A percentile compares a stretch with the other conserved stretches of the same genome.
These are phyloP conservation scores for Aschersonia sp. DNA, from an alignment of 2,329 filamentous ascomycete species.

Conservation along the genomic window DNA sequence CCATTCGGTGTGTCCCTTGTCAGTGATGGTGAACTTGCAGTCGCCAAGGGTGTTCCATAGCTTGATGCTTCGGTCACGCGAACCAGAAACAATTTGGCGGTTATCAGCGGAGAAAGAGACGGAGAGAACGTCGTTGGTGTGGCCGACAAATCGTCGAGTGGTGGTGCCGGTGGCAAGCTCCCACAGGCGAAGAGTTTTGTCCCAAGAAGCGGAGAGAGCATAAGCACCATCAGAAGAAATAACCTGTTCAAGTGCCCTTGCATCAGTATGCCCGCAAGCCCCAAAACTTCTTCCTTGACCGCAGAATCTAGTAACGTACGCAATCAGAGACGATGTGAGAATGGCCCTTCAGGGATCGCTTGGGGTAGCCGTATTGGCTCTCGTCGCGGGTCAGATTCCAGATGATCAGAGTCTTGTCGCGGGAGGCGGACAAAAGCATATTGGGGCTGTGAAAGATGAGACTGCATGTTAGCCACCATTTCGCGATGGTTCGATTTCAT, in stretches of 20 bases:
- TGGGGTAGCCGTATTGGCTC: constrained; percentile 95
- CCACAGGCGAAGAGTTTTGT: constrained; percentile 99
- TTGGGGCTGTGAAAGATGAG: constrained; percentile 54
- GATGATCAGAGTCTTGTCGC: constrained; percentile 99
- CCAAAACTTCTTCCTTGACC: not conserved
- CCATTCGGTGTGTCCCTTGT: constrained; percentile 99
- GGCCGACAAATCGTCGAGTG: constrained; percentile 95
- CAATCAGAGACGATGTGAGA: constrained; percentile 99
- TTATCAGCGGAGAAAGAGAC: constrained; percentile 99
- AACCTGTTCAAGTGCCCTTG: constrained; percentile 41
- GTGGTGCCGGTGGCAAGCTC: constrained; percentile 95
- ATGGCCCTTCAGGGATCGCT: constrained; percentile 96
- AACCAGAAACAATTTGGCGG: constrained; percentile 98
- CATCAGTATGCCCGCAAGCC: constrained; percentile 10
- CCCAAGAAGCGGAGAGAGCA: constrained; percentile 96
- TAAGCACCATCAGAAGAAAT: constrained; percentile 99
- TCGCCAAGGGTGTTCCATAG: constrained; percentile 99
- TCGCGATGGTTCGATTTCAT: too few species aligned
- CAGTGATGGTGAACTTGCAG: constrained; percentile 99
- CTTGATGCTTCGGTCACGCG: constrained; percentile 98
- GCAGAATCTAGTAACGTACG: constrained; percentile 45
- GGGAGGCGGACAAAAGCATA: constrained; percentile 95
- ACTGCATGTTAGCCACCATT: too few species aligned
- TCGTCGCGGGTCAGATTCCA: constrained; percentile 99
- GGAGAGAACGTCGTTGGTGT: constrained; percentile 98